These are phyloP conservation scores for Mycena rosella DNA, from an alignment of 768 basidiomycete species.

Conservation along the genomic window DNA sequence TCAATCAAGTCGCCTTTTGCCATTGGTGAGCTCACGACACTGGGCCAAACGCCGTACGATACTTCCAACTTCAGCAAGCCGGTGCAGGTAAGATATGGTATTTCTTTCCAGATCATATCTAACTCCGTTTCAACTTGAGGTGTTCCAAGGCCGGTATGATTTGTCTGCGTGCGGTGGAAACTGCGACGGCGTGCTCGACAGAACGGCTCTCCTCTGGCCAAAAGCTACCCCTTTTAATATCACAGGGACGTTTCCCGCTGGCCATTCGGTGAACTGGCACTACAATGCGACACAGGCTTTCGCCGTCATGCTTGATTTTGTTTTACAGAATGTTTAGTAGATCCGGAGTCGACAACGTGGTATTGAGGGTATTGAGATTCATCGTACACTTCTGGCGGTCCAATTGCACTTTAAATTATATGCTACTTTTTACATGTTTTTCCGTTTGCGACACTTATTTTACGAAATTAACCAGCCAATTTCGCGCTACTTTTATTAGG, in stretches of 20 bases:
- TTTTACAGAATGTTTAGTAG: not conserved
- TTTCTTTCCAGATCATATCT: not conserved
- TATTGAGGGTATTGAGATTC: too few relatives aligned
- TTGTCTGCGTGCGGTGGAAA: constrained; percentile 18
- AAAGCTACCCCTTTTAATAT: constrained; percentile 16
- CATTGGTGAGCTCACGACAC: constrained; percentile 21
- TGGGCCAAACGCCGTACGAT: constrained; percentile 22
- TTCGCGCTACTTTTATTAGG: too few relatives aligned
- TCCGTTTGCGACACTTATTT: too few relatives aligned
- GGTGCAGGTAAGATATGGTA: constrained; percentile 16
- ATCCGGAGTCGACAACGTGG: too few relatives aligned
- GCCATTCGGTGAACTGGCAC: constrained; percentile 26
- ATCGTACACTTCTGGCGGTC: too few relatives aligned
- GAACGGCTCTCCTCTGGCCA: constrained; percentile 21
- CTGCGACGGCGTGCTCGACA: constrained; percentile 24
- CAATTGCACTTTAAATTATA: too few relatives aligned
- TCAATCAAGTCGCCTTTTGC: constrained; percentile 26
- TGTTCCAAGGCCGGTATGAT: constrained; percentile 26
- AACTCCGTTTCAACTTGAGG: not conserved
- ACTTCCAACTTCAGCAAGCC: constrained; percentile 26
- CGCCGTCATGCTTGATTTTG: constrained; percentile 28
- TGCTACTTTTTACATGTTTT: too few relatives aligned
- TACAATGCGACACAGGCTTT: constrained; percentile 18
- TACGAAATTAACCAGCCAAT: too few relatives aligned
- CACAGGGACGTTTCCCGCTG: constrained; percentile 18